Base-by-base conservation (phyloP, 2,329 filamentous ascomycete genomes). In the Talaromyces pinophilus region DNA sequence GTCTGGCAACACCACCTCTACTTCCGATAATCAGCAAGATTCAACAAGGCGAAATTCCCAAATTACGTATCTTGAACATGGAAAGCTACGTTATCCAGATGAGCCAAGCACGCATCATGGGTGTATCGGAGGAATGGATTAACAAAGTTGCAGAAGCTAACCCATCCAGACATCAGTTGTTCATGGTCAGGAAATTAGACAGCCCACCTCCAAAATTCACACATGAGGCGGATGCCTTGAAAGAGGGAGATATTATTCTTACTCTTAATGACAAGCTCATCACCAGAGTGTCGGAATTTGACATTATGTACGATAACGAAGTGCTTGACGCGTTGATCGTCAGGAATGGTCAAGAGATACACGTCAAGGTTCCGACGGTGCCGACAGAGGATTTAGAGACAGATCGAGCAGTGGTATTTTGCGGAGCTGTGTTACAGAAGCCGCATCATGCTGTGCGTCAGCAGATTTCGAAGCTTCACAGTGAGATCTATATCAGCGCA, bases 81-180 rank as follows among this genome's bases (percentile, higher is more conserved):
- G 95, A 99, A 78, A 93, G 96, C 74, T 91, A 96, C 67, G 90
- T 95, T 11, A 92, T 99, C 35, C 93, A 96, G 74, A 98, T 99
- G 94, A 91, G 91, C 46, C 95, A 99, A 80, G 94, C 92, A 17
- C 90, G 93, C 44, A 92, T 98, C 71, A 98, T 99, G 93, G 95
- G 95, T 10, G 92, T 98, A 0, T 92, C 92, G 0, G 93, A 98
- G 73, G 90, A 96, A 69, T 98, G 94, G 95, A 97, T 99, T 72
- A 86, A 92, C 72, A 91, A 92, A 78, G 94, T 97, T 1, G 90
- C 95, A 63, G 84, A 89, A 70, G 92, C 92, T 69, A 97, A 99
- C 78, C 91, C 92, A 46, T 90, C 95, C 61, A 91, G 93, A 66
- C 95, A 99, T 76, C 95, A 99, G 80, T 87, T 99, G 44, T 99